Evolutionary conservation across 345 rosid species (phyloP).

Genomic region (Carallia pectinifolia): DNA sequence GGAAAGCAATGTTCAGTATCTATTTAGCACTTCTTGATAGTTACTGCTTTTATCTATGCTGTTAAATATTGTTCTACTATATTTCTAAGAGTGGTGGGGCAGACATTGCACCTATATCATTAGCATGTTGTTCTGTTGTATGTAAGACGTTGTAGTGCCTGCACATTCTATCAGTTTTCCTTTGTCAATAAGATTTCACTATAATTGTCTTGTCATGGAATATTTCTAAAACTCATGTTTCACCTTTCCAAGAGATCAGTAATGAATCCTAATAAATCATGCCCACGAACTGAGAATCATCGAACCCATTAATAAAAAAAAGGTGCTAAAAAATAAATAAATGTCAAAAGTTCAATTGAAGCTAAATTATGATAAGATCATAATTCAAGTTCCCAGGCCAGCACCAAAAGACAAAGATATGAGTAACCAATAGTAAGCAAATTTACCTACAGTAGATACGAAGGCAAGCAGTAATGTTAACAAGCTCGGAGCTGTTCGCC

Average conservation of each 20-base stretch:
- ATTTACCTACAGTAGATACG: not conserved
- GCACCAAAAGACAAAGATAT: not conserved
- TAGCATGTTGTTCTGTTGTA: not conserved
- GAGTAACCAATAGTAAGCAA: not conserved
- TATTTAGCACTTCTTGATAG: not conserved
- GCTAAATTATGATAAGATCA: not conserved
- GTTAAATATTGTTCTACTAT: not conserved
- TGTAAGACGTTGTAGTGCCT: not conserved
- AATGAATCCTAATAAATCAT: too few relatives aligned
- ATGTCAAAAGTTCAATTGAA: not conserved
- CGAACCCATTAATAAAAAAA: too few relatives aligned
- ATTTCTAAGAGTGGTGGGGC: slow-evolving; percentile 6
- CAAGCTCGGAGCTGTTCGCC: not conserved
- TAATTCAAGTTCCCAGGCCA: not conserved
- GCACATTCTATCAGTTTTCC: not conserved
- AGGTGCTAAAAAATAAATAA: too few relatives aligned
- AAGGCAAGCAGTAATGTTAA: not conserved
- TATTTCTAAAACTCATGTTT: too few relatives aligned
- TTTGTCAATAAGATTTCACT: not conserved
- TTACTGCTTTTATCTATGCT: not conserved
- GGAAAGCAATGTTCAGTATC: not conserved
- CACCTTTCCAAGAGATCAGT: too few relatives aligned
- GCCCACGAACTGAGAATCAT: too few relatives aligned
- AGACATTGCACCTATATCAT: not conserved
- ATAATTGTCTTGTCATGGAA: too few relatives aligned